Base-by-base conservation (phyloP, 1,139 yeast species). In the Blastobotrys persicus region DNA sequence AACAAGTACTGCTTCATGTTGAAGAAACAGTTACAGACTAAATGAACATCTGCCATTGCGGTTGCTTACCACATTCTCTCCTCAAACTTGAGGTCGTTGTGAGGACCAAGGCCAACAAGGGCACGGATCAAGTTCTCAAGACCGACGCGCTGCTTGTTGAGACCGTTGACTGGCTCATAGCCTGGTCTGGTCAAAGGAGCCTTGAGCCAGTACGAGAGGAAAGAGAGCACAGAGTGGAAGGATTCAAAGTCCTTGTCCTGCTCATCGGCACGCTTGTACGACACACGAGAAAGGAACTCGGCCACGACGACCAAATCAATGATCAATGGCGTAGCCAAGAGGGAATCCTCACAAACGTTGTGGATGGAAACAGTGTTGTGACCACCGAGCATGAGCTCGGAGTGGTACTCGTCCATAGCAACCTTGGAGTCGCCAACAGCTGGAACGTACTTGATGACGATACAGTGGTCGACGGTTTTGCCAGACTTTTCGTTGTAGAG, bases 381-480 rank as follows among this genome's bases (percentile, higher is more conserved):
- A 44, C 98, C 98, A 55, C 98, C 98, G 63, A 91, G 79, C 97
- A 91, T 89, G 68, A 91, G 81, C 72, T 91, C 97, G 54, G 95
- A 85, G 75, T 89, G 88, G 73, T 91, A 91, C 75, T 91, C 97
- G 70, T 91, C 98, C 97, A 91, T 91, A 49, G 98, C 98, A 56
- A 91, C 96, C 77, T 91, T 91, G 59, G 95, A 83, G 70, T 91
- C 98, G 44, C 96, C 96, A 49, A 91, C 97, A 7, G 97, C 97
- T 53, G 88, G 86, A 66, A 91, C 74, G 70, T 91, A 89, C 74
- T 91, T 91, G 75, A 91, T 91, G 57, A 91, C 98, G 69, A 91
- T 89, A 72, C 96, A 86, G 72, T 91, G 98, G 65, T 91, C 97
- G 57, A 91, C 86, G 55, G 78, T 79, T 60, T 81, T 79, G 52